Percentiles rank a stretch among this genome's conserved stretches.
These are phyloP conservation scores for Lactarius sanguifluus DNA, from an alignment of 768 basidiomycete species.

Conservation along the genomic window DNA sequence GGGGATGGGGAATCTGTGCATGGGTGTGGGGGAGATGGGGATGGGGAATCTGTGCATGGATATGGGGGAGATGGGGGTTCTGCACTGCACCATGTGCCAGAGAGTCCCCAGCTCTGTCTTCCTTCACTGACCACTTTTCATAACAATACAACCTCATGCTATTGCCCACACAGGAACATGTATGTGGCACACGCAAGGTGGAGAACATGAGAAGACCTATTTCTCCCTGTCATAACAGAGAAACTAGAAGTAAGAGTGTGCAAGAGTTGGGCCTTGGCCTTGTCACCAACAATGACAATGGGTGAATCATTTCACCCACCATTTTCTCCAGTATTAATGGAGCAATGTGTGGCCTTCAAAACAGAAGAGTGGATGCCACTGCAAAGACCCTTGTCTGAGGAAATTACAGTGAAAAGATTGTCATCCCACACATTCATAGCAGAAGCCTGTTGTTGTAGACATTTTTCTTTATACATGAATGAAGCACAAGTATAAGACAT, in stretches of 20 bases:
- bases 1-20: too few relatives aligned
- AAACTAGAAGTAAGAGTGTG: constrained; percentile 66
- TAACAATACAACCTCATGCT: constrained; percentile 24
- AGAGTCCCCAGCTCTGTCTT: too few relatives aligned
- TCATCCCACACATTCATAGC: constrained; percentile 2
- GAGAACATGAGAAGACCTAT: constrained; percentile 58
- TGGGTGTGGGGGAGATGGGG: too few relatives aligned
- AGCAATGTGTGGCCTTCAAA: constrained; percentile 50
- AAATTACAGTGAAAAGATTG: constrained; percentile 60
- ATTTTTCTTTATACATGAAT: too few relatives aligned
- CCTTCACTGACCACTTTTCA: too few relatives aligned
- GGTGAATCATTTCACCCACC: constrained; percentile 59
- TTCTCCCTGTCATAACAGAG: constrained; percentile 67
- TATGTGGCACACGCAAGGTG: constrained; percentile 25
- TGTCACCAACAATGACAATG: constrained; percentile 92
- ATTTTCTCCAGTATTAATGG: constrained; percentile 52
- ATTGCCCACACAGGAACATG: constrained; percentile 32
- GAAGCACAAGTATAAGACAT: too few relatives aligned
- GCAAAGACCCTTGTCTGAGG: constrained; percentile 98
- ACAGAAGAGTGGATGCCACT: constrained; percentile 99
- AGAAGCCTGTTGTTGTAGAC: too few relatives aligned
- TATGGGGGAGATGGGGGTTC: too few relatives aligned
- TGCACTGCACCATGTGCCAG: too few relatives aligned
- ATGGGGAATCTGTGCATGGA: too few relatives aligned
- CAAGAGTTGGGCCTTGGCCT: constrained; percentile 89